Evolutionary conservation across 31 red algal genomes (phyloP).

Genomic region (Odonthalia washingtoniensis): DNA sequence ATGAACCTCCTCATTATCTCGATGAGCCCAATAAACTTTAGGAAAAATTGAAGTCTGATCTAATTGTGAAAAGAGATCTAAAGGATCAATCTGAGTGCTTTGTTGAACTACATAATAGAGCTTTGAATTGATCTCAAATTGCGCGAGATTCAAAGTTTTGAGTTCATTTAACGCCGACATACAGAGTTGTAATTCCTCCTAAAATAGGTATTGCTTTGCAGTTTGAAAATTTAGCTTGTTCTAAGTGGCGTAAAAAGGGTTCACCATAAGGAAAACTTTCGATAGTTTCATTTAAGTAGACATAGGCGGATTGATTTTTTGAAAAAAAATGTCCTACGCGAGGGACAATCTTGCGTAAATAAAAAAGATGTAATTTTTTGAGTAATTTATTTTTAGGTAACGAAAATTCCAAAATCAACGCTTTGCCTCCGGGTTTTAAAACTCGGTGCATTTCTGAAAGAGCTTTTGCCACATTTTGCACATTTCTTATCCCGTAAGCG

Average conservation of each 20-base stretch:
- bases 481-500: constrained; percentile 97
- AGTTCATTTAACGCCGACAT: no score
- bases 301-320: constrained; percentile 53
- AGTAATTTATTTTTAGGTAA: constrained; percentile 1
- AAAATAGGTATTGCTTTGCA: no score
- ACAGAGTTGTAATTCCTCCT: no score
- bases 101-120: no score
- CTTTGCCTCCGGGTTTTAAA: constrained; percentile 54
- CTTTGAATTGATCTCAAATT: no score
- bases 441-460: constrained; percentile 85
- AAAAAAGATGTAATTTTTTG: constrained; percentile 40
- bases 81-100: no score
- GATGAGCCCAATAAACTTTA: no score
- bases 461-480: constrained; percentile 66
- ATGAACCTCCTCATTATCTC: no score
- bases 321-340: constrained; percentile 49
- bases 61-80: no score
- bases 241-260: constrained; percentile 43
- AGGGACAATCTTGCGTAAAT: constrained; percentile 70
- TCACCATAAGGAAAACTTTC: constrained; percentile 54
- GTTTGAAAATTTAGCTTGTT: constrained; percentile 47
- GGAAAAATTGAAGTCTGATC: no score
- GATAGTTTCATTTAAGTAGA: constrained; percentile 68
- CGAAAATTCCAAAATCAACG: constrained; percentile 78
- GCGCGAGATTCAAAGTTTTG: no score